Percentiles rank a stretch among this genome's conserved stretches.
These are phyloP conservation scores for Saccharomycopsis schoenii DNA, from an alignment of 805 yeast genomes.

Conservation along the genomic window DNA sequence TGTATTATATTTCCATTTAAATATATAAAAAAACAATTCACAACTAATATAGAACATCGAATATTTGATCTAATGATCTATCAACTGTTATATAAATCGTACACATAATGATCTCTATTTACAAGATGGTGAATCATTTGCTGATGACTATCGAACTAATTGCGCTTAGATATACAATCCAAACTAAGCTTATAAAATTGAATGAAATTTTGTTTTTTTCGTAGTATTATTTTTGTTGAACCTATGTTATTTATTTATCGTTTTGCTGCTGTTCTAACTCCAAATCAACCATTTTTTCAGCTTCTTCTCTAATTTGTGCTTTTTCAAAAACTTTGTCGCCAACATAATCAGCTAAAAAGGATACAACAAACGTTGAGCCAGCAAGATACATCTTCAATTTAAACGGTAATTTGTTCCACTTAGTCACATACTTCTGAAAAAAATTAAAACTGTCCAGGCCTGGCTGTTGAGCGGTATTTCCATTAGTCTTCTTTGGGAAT, in stretches of 20 bases:
- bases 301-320: slow-evolving; percentile 16
- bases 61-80: neutral
- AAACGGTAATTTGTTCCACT: slow-evolving; percentile 22
- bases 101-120: neutral
- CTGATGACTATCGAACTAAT: too few species aligned
- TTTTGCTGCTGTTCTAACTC: slow-evolving; percentile 7
- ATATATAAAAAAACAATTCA: neutral
- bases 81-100: neutral
- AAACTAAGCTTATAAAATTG: too few species aligned
- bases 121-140: neutral
- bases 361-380: slow-evolving; percentile 24
- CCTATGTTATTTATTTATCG: neutral
- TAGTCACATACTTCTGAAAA: neutral
- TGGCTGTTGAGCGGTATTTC: neutral
- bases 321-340: slow-evolving; percentile 17
- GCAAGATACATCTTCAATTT: slow-evolving; percentile 23
- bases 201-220: too few species aligned
- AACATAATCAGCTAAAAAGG: slow-evolving; percentile 21
- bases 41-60: neutral
- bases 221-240: too few species aligned
- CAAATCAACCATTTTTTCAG: slow-evolving; percentile 18
- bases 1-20: neutral
- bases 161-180: too few species aligned
- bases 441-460: neutral
- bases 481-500: neutral